phyloP scores from a whole-genome alignment of 2,329 filamentous ascomycete genomes.

The Pseudonectria buxi region DNA sequence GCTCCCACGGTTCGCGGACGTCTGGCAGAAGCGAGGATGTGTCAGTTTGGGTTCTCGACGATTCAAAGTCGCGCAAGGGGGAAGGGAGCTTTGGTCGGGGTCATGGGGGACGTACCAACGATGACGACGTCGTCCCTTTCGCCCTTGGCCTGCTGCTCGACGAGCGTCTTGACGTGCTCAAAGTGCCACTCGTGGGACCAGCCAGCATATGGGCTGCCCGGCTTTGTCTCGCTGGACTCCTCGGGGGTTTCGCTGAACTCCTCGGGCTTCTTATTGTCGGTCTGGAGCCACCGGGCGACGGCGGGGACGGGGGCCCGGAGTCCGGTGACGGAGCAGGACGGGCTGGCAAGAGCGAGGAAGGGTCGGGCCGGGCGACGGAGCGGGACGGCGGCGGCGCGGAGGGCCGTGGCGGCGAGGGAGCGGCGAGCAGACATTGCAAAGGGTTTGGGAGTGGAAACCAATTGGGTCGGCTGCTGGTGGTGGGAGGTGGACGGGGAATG shows the following conservation, averaged over 20 bases:
- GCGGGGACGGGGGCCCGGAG: slow-evolving; percentile 2
- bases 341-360: slow-evolving; percentile 4
- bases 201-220: too few species aligned
- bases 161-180: slow-evolving; percentile 39
- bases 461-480: not conserved
- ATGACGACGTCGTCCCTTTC: slow-evolving; percentile 32
- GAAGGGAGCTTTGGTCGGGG: not conserved
- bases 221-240: too few species aligned
- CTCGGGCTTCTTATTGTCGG: not conserved
- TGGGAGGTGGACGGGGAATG: too few species aligned
- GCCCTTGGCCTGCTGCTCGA: slow-evolving; percentile 15
- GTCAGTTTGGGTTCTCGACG: not conserved
- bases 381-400: slow-evolving; percentile 9
- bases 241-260: too few species aligned
- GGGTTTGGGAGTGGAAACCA: not conserved
- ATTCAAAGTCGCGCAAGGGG: too few species aligned
- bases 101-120: slow-evolving; percentile 35
- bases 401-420: slow-evolving; percentile 9
- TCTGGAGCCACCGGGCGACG: not conserved
- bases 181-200: slow-evolving; percentile 45
- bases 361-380: slow-evolving; percentile 4
- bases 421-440: slow-evolving; percentile 15
- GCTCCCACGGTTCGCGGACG: slow-evolving; percentile 66
- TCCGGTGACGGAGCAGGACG: not conserved
- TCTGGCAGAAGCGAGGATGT: slow-evolving; percentile 37